Evolutionary conservation across 306 rosid genomes (phyloP).

Genomic region (Corylus americana): DNA sequence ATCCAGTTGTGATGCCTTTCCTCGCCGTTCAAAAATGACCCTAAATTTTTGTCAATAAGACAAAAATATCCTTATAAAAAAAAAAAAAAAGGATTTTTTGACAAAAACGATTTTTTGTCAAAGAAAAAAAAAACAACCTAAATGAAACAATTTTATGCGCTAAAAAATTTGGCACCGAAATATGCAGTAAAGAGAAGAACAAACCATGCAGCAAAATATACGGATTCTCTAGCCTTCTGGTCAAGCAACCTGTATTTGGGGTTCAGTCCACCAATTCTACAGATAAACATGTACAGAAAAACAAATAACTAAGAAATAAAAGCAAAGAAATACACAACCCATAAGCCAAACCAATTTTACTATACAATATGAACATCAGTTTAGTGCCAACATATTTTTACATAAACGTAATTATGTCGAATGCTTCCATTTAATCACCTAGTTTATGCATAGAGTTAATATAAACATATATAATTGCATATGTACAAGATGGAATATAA

Average conservation of each 20-base stretch:
- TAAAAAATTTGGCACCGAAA: too few relatives aligned
- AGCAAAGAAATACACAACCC: not conserved
- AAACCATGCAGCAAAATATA: not conserved
- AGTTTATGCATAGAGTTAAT: not conserved
- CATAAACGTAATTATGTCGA: not conserved
- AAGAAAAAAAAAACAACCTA: too few relatives aligned
- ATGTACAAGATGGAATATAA: constrained; percentile 30
- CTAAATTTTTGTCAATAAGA: too few relatives aligned
- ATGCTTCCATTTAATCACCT: not conserved
- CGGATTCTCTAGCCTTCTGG: not conserved
- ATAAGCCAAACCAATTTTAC: not conserved
- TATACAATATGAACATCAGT: not conserved
- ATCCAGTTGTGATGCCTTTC: too few relatives aligned
- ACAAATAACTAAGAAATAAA: too few relatives aligned
- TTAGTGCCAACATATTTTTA: not conserved
- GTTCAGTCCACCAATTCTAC: not conserved
- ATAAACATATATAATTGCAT: constrained; percentile 10
- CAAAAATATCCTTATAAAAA: too few relatives aligned
- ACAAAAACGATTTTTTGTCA: too few relatives aligned
- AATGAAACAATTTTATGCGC: too few relatives aligned
- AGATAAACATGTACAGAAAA: too few relatives aligned
- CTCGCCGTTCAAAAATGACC: too few relatives aligned
- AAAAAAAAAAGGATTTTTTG: too few relatives aligned
- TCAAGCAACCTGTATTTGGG: not conserved
- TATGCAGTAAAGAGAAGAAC: not conserved